These are phyloP conservation scores for Globisporangium apiculatum DNA, from an alignment of 352 stramenopile species.

Conservation along the genomic window DNA sequence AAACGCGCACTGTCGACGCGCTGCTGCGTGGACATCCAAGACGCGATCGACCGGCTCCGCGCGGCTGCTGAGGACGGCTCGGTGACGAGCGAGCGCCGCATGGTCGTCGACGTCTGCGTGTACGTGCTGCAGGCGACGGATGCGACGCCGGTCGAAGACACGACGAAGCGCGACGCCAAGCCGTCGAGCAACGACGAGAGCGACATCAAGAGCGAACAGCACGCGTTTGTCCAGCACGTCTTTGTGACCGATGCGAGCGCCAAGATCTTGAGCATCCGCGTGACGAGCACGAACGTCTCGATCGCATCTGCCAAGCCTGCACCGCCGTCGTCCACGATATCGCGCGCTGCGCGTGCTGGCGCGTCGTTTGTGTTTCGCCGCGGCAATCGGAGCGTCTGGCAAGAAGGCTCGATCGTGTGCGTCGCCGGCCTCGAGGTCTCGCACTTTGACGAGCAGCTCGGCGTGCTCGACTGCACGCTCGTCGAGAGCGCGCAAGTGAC, in stretches of 20 bases:
- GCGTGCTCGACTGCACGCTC: constrained; percentile 45
- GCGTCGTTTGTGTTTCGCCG: constrained; percentile 35
- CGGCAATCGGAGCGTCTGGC: constrained; percentile 41
- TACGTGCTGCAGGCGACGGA: constrained; percentile 31
- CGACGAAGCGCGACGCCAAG: constrained; percentile 15
- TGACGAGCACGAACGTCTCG: constrained; percentile 19
- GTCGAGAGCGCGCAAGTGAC: constrained; percentile 48
- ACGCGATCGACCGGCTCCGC: constrained; percentile 11
- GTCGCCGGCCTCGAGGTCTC: constrained; percentile 54
- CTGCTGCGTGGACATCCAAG: constrained; percentile 5
- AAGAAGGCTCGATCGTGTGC: constrained; percentile 43
- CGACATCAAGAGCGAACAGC: constrained; percentile 7
- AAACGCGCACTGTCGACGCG: not conserved
- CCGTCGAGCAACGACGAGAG: constrained; percentile 8
- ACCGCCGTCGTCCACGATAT: constrained; percentile 2
- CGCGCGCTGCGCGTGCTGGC: not conserved
- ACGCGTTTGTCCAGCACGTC: constrained; percentile 33
- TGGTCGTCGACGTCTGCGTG: constrained; percentile 43
- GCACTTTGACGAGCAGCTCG: constrained; percentile 51
- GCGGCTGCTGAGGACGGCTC: constrained; percentile 5
- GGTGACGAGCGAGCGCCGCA: constrained; percentile 10
- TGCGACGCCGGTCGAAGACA: constrained; percentile 19
- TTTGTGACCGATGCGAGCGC: constrained; percentile 51
- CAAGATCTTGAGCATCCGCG: constrained; percentile 49
- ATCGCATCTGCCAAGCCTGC: constrained; percentile 10